These are phyloP conservation scores for Corymbia maculata DNA, from an alignment of 345 rosid species.

Conservation along the genomic window DNA sequence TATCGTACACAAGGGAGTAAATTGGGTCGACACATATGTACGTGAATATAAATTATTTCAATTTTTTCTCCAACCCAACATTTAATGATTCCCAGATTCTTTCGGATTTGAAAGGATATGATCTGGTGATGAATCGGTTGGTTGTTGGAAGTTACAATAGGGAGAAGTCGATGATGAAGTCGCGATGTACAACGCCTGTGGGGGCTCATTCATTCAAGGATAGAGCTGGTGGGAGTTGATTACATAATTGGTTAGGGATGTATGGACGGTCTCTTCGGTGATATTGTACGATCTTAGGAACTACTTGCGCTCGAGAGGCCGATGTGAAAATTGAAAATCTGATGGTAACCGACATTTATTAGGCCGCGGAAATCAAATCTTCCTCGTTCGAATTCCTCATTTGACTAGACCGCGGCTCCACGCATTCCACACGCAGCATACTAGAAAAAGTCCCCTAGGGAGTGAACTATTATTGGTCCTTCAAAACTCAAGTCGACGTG, in stretches of 20 bases:
- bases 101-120: not conserved
- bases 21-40: not conserved
- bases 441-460: accelerated
- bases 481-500: not conserved
- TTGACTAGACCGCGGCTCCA: not conserved
- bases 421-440: not conserved
- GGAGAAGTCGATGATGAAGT: not conserved
- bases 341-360: not conserved
- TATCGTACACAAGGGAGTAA: not conserved
- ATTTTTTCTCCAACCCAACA: not conserved
- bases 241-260: not conserved
- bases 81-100: not conserved
- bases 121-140: not conserved
- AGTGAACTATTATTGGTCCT: not conserved
- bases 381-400: not conserved
- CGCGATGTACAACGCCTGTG: not conserved
- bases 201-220: not conserved
- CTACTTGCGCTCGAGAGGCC: not conserved
- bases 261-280: not conserved
- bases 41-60: not conserved
- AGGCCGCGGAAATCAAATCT: not conserved
- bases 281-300: too few species aligned
- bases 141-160: not conserved
- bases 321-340: not conserved
- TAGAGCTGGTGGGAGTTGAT: not conserved